Base-by-base conservation (phyloP, 164 flowering plant species). In the Vitis rotundifolia region DNA sequence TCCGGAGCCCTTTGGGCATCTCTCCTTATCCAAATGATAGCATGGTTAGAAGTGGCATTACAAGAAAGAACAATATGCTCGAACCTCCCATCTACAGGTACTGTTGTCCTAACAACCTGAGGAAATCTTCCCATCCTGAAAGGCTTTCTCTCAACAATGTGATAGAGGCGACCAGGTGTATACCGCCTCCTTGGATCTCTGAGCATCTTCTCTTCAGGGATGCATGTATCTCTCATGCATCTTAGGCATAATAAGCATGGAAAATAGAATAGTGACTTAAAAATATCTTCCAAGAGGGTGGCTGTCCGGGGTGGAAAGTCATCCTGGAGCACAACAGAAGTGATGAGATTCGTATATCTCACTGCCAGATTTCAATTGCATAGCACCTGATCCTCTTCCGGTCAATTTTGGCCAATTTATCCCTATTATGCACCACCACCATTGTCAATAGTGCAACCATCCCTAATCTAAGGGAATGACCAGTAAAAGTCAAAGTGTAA, bases 141-240 rank as follows among this genome's bases (percentile, higher is more conserved):
- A 61, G 95, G 97, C 74, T 87, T 91, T 80, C 99, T 81, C 80
- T 90, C 96, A 56, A 95, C 95, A 76, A 95, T 91, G 79, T 95
- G 99, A 78, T 93, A 95, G 56, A 93, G 84, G 59, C 99, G 97
- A 65, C 99, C 99, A 28, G 99, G 97, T 58, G 98, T 98, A 84
- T 93, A 95, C n/a, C 93, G 78, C 67, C 99, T 81, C 84, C 99
- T 87, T 66, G 99, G 97, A 81, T 95, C 99, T 78, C 71, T 89
- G 59, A 95, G 83, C 91, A 85, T 86, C 75, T 81, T 86, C 79
- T 90, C 87, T 71, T 95, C 97, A 9, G 90, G 75, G 67, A 88
- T 83, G 82, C 93, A 95, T 37, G 98, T 93, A 73, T 95, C 99
- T 76, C 83, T 85, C 88, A 95, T 78, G 86, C 99, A 95, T 77